Percentiles rank a stretch among this genome's conserved stretches.
Evolutionary conservation across 371 early-diverging fungal species (phyloP).

Genomic region (Smittium culicis): DNA sequence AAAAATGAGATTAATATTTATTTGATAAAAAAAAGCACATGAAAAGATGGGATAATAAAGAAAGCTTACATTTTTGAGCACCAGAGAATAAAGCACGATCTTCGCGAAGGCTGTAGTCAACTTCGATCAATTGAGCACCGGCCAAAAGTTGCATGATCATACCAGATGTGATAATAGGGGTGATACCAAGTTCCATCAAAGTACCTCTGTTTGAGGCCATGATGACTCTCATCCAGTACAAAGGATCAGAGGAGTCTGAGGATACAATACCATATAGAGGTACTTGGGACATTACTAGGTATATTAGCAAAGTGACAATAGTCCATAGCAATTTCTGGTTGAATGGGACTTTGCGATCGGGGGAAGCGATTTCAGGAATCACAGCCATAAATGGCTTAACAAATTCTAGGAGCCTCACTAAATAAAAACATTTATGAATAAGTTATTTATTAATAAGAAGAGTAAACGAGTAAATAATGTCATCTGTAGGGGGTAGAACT

Average conservation of each 20-base stretch:
- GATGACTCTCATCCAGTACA: slow-evolving; percentile 99
- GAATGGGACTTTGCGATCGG: slow-evolving; percentile 95
- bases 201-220: slow-evolving; percentile 99
- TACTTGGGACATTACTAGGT: slow-evolving; percentile 98
- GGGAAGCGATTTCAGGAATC: slow-evolving; percentile 94
- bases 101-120: slow-evolving; percentile 96
- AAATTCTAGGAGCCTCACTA: slow-evolving; percentile 82
- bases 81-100: slow-evolving; percentile 97
- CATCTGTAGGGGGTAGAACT: too few relatives aligned
- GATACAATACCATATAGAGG: slow-evolving; percentile 99
- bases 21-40: slow-evolving; percentile 13
- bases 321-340: slow-evolving; percentile 99
- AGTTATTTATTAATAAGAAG: too few relatives aligned
- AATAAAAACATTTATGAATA: not conserved
- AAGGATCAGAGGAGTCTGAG: slow-evolving; percentile 91
- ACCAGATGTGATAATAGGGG: slow-evolving; percentile 98
- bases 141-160: slow-evolving; percentile 99
- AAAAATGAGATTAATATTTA: not conserved
- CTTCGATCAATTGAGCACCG: slow-evolving; percentile 91
- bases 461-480: too few relatives aligned
- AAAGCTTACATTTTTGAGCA: slow-evolving; percentile 66
- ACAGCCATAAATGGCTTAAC: slow-evolving; percentile 97
- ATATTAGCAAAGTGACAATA: slow-evolving; percentile 93
- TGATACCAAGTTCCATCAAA: slow-evolving; percentile 99
- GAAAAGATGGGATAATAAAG: slow-evolving; percentile 29